A percentile compares a stretch with the other conserved stretches of the same genome.
Conservation (phyloP, 306 rosid genomes). For the Luffa acutangula region DNA sequence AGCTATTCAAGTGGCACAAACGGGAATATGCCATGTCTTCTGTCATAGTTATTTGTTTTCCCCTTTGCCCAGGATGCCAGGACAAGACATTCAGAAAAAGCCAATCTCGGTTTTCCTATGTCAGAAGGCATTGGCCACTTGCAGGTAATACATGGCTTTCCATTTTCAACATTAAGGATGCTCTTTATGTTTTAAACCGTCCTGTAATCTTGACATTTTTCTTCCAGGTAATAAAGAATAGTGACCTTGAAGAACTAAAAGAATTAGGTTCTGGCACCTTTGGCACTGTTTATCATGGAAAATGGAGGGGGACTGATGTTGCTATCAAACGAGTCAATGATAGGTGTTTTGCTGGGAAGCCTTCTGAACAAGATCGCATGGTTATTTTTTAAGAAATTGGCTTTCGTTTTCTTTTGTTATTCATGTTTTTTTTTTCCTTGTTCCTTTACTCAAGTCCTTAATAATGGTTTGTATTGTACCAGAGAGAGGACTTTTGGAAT, state of each 20-base stretch:
- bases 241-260: constrained; percentile 75
- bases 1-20: not conserved
- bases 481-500: constrained; percentile 95
- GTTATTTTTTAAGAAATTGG: constrained; percentile 26
- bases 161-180: not conserved
- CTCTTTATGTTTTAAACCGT: not conserved
- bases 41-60: not conserved
- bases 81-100: constrained; percentile 36
- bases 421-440: not conserved
- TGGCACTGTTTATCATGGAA: constrained; percentile 92
- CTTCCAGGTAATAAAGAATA: constrained; percentile 60
- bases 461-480: constrained; percentile 9
- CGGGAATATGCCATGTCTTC: not conserved
- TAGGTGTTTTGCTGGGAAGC: constrained; percentile 84
- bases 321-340: constrained; percentile 90
- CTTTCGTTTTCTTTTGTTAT: not conserved
- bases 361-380: constrained; percentile 90
- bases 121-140: constrained; percentile 52
- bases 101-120: constrained; percentile 50
- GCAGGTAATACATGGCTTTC: constrained; percentile 45
- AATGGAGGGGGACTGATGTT: constrained; percentile 93
- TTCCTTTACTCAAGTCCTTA: not conserved
- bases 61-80: constrained; percentile 36
- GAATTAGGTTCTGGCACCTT: constrained; percentile 85
- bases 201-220: not conserved